A percentile compares a stretch with the other conserved stretches of the same genome.
These are phyloP conservation scores for Takashimella tepidaria DNA, from an alignment of 1,284 basidiomycete species.

Conservation along the genomic window DNA sequence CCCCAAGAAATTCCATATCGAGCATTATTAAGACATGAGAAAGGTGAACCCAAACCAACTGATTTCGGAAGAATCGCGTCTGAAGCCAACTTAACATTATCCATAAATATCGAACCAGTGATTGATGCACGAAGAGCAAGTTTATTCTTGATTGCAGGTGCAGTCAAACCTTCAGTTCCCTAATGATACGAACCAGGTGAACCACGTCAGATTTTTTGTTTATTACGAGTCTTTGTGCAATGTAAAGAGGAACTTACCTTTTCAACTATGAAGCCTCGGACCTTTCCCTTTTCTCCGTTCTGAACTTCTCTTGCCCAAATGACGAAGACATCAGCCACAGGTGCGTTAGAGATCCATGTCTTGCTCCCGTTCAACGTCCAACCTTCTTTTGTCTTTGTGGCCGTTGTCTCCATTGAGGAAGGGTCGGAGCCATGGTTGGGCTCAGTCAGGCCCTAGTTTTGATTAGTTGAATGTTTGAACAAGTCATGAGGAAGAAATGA, in stretches of 20 bases:
- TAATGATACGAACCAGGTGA: slow-evolving; percentile 36
- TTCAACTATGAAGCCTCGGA: slow-evolving; percentile 88
- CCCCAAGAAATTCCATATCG: slow-evolving; percentile 91
- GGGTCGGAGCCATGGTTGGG: slow-evolving; percentile 96
- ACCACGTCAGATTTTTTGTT: no score
- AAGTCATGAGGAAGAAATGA: not conserved
- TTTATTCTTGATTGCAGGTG: slow-evolving; percentile 90
- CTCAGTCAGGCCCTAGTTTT: slow-evolving; percentile 78
- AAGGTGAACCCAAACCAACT: slow-evolving; percentile 72
- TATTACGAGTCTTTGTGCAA: no score
- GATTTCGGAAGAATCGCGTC: slow-evolving; percentile 71
- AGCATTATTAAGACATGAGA: slow-evolving; percentile 86
- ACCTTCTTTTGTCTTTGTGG: slow-evolving; percentile 75
- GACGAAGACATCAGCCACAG: slow-evolving; percentile 77
- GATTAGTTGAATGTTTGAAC: no score
- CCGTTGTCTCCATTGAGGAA: slow-evolving; percentile 87
- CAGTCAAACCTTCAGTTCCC: slow-evolving; percentile 76
- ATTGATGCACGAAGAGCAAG: slow-evolving; percentile 80
- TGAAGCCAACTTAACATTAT: slow-evolving; percentile 66
- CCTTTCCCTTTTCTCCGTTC: slow-evolving; percentile 57
- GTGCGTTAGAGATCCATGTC: slow-evolving; percentile 94
- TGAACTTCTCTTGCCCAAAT: slow-evolving; percentile 66
- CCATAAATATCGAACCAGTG: slow-evolving; percentile 92
- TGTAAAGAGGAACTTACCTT: slow-evolving; percentile 62
- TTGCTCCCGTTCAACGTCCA: slow-evolving; percentile 86